These are phyloP conservation scores for Aspergillus hiratsukae DNA, from an alignment of 2,329 filamentous ascomycete species.

Conservation along the genomic window DNA sequence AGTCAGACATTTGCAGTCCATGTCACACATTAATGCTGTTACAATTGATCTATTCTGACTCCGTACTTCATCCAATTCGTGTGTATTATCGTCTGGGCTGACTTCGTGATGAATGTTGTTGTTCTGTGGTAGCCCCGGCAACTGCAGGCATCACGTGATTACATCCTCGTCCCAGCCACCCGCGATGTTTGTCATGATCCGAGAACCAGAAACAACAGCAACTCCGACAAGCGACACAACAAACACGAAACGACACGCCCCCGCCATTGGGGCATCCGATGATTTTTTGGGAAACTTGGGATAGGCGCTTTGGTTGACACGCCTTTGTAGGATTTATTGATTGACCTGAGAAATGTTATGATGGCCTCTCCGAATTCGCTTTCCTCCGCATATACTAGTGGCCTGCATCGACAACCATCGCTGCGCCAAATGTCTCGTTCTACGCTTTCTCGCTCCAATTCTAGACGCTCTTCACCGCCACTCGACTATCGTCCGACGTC, in stretches of 20 bases:
- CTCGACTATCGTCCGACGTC: slow-evolving; percentile 14
- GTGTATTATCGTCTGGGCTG: background rate
- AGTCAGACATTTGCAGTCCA: background rate
- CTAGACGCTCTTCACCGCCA: slow-evolving; percentile 31
- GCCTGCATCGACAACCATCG: slow-evolving; percentile 31
- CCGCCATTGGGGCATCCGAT: background rate
- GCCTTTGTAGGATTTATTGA: slow-evolving; percentile 11
- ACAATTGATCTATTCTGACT: background rate
- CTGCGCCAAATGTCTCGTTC: slow-evolving; percentile 36
- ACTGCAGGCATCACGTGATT: slow-evolving; percentile 8
- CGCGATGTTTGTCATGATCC: slow-evolving; percentile 7
- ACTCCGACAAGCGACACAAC: slow-evolving; percentile 5
- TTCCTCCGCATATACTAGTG: slow-evolving; percentile 32
- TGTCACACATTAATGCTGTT: background rate
- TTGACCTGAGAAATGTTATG: slow-evolving; percentile 12
- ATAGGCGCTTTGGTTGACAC: slow-evolving; percentile 12
- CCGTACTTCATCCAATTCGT: background rate
- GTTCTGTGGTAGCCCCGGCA: slow-evolving; percentile 4
- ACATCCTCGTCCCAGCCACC: slow-evolving; percentile 11
- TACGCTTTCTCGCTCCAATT: slow-evolving; percentile 31
- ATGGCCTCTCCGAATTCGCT: slow-evolving; percentile 38
- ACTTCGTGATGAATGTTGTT: slow-evolving; percentile 1
- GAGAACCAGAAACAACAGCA: slow-evolving; percentile 7
- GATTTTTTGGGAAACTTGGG: background rate
- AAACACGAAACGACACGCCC: background rate